A percentile compares a stretch with the other conserved stretches of the same genome.
These are phyloP conservation scores for Ormosia emarginata DNA, from an alignment of 306 rosid genomes.

Conservation along the genomic window DNA sequence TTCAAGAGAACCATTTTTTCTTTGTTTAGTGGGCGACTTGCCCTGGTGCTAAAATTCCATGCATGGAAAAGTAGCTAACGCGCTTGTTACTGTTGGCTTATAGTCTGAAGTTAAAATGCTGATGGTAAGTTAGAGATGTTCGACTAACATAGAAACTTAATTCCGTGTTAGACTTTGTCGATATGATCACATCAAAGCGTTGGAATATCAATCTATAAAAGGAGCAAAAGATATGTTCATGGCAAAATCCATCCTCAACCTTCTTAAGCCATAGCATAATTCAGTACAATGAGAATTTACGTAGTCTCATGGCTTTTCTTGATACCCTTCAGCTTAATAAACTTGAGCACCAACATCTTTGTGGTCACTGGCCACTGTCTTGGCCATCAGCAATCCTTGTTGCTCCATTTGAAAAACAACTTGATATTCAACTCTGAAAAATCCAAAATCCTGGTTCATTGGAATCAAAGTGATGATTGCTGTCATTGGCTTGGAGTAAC, in stretches of 20 bases:
- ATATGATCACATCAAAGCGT: too few relatives aligned
- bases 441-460: constrained; percentile 21
- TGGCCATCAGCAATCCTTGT: constrained; percentile 19
- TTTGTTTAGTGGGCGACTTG: too few relatives aligned
- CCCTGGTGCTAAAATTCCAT: too few relatives aligned
- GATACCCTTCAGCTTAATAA: neutral
- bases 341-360: neutral
- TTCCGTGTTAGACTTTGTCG: too few relatives aligned
- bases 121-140: too few relatives aligned
- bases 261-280: neutral
- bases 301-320: neutral
- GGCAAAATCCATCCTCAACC: neutral
- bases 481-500: neutral
- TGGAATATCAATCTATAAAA: neutral
- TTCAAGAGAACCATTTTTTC: too few relatives aligned
- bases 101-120: too few relatives aligned
- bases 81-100: too few relatives aligned
- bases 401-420: constrained; percentile 27
- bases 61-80: too few relatives aligned
- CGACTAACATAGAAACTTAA: too few relatives aligned
- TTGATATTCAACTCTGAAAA: neutral
- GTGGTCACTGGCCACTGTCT: constrained; percentile 20
- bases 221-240: neutral
- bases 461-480: neutral
- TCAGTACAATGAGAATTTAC: neutral